Evolutionary conservation across 2,329 filamentous ascomycete species (phyloP).

Genomic region (Xylaria sp.): DNA sequence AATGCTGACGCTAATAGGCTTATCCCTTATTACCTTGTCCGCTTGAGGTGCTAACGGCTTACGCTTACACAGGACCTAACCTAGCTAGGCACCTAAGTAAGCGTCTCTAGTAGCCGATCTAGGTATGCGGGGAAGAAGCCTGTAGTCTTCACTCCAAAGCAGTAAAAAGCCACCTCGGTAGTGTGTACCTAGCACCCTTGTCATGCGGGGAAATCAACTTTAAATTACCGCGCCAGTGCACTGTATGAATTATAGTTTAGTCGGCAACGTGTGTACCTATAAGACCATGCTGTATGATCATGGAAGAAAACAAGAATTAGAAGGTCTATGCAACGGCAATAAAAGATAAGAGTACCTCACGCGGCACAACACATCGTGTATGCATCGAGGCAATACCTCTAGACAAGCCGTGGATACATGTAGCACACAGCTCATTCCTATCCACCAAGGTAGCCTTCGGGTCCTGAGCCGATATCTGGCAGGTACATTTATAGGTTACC

Average conservation of each 20-base stretch:
- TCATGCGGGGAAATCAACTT: slow-evolving; percentile 23
- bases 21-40: neutral
- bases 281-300: slow-evolving; percentile 3
- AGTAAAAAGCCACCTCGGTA: neutral
- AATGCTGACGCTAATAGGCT: neutral
- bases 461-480: neutral
- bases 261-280: slow-evolving; percentile 1
- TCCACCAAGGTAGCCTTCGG: neutral
- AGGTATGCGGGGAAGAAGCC: slow-evolving; percentile 30
- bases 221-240: slow-evolving; percentile 5
- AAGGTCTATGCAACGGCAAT: slow-evolving; percentile 7
- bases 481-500: neutral
- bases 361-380: slow-evolving; percentile 45
- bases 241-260: neutral
- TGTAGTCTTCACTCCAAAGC: slow-evolving; percentile 4
- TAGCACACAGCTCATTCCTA: neutral
- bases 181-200: no score
- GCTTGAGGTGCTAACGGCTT: neutral
- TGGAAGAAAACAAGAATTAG: neutral
- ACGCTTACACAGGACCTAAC: no score
- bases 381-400: slow-evolving; percentile 41
- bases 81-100: neutral
- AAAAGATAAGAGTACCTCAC: slow-evolving; percentile 10
- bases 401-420: slow-evolving; percentile 8
- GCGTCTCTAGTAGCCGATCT: no score